These are phyloP conservation scores for Vitis hybrid DNA, from an alignment of 177 flowering plant genomes.

Conservation along the genomic window DNA sequence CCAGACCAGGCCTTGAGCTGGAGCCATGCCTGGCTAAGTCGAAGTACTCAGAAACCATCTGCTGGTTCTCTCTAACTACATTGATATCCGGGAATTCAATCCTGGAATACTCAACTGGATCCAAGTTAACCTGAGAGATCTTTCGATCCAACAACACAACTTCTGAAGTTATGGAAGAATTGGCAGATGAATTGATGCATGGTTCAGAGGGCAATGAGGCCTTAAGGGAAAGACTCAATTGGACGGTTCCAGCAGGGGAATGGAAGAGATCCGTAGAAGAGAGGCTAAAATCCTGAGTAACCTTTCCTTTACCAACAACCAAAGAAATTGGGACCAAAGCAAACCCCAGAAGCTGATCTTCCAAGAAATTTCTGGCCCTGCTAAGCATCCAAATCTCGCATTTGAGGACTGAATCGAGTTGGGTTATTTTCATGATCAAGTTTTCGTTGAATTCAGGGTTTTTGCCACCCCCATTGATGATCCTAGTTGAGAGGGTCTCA, in stretches of 20 bases:
- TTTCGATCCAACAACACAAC: conserved; percentile 61
- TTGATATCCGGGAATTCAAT: conserved; percentile 78
- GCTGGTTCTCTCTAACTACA: conserved; percentile 57
- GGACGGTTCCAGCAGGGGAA: conserved; percentile 90
- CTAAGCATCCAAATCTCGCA: conserved; percentile 97
- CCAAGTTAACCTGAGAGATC: conserved; percentile 31
- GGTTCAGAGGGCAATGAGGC: conserved; percentile 26
- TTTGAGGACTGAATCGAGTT: conserved; percentile 68
- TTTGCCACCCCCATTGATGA: conserved; percentile 74
- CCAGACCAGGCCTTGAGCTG: conserved; percentile 20
- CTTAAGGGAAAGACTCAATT: conserved; percentile 45
- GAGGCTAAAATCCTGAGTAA: conserved; percentile 65
- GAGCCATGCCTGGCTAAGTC: conserved; percentile 22
- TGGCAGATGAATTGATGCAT: conserved; percentile 12
- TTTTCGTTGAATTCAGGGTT: conserved; percentile 79
- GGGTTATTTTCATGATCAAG: conserved; percentile 53
- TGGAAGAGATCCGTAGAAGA: conserved; percentile 93
- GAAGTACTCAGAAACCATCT: conserved; percentile 76
- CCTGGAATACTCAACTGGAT: conserved; percentile 61
- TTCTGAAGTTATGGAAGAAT: conserved; percentile 62
- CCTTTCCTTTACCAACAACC: conserved; percentile 55
- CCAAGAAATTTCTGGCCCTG: conserved; percentile 65
- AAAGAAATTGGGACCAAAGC: conserved; percentile 64
- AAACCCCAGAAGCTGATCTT: conserved; percentile 88
- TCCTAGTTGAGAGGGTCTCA: conserved; percentile 58